phyloP scores from a whole-genome alignment of 2,329 filamentous ascomycete genomes.

The Canariomyces notabilis region DNA sequence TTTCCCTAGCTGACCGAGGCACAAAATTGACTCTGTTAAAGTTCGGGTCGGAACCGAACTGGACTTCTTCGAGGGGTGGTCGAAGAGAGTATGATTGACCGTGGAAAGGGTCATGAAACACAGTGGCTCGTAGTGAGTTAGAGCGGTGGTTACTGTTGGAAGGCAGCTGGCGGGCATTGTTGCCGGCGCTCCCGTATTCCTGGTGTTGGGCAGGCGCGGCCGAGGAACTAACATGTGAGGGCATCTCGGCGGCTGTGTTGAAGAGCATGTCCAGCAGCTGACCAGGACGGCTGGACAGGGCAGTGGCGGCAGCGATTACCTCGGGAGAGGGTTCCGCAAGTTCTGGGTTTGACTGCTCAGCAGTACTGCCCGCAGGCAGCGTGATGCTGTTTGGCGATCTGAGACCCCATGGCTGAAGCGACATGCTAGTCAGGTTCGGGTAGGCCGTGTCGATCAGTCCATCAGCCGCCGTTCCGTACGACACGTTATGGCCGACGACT shows the following conservation, averaged over 20 bases:
- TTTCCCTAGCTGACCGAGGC: slow-evolving; percentile 51
- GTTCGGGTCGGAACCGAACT: slow-evolving; percentile 64
- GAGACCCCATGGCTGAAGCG: slow-evolving; percentile 21
- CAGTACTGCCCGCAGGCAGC: not conserved
- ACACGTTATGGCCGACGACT: slow-evolving; percentile 53
- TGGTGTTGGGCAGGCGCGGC: not conserved
- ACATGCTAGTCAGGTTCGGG: slow-evolving; percentile 21
- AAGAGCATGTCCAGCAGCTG: not conserved
- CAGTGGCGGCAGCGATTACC: slow-evolving; percentile 53
- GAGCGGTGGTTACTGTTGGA: slow-evolving; percentile 30
- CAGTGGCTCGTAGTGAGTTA: slow-evolving; percentile 34
- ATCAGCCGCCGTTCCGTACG: slow-evolving; percentile 1
- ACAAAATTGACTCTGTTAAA: slow-evolving; percentile 58
- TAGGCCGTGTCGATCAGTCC: not conserved
- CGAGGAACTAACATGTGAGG: not conserved
- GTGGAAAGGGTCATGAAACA: slow-evolving; percentile 36
- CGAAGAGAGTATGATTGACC: slow-evolving; percentile 17
- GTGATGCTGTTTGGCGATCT: slow-evolving; percentile 20
- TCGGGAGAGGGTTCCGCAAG: slow-evolving; percentile 44
- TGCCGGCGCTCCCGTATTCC: not conserved
- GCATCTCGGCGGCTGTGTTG: not conserved
- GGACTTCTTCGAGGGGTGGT: slow-evolving; percentile 40
- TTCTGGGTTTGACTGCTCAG: not conserved
- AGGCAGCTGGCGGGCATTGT: not conserved
- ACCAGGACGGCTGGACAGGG: slow-evolving; percentile 1